Percentiles rank a stretch among this genome's conserved stretches.
phyloP scores from a whole-genome alignment of 306 rosid genomes.

The Ziziphus jujuba region DNA sequence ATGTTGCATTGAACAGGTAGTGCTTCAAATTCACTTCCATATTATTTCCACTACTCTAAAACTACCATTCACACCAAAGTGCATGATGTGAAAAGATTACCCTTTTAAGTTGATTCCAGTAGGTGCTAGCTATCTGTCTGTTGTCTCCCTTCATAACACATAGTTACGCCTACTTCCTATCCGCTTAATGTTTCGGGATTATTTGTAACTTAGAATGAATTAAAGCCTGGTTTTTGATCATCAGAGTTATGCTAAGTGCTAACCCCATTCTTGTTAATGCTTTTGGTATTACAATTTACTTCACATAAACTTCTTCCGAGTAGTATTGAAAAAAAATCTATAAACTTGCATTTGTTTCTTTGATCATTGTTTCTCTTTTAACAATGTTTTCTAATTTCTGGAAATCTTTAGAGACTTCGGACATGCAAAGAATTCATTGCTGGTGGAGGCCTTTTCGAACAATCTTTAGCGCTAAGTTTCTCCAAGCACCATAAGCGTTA shows the following conservation, averaged over 20 bases:
- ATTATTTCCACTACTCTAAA: background rate
- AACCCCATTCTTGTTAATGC: background rate
- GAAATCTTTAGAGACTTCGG: conserved; percentile 22
- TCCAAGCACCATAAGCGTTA: conserved; percentile 36
- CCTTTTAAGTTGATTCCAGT: no score
- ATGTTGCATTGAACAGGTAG: conserved; percentile 35
- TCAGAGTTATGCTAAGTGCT: background rate
- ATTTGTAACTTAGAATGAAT: no score
- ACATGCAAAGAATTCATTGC: conserved; percentile 28
- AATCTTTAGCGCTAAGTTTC: conserved; percentile 18
- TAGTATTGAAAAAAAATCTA: no score
- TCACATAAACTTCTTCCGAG: no score
- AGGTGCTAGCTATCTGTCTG: no score
- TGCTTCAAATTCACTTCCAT: background rate
- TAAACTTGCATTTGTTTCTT: background rate
- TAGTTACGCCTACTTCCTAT: no score
- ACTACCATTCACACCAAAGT: background rate
- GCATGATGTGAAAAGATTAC: no score
- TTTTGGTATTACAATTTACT: background rate
- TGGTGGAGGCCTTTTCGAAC: conserved; percentile 22
- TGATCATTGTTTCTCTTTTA: background rate
- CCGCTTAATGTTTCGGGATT: no score
- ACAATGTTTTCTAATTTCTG: background rate
- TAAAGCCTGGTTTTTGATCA: background rate
- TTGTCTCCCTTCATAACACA: no score